Percentiles rank a stretch among this genome's conserved stretches.
Evolutionary conservation across 768 basidiomycete species (phyloP).

Genomic region (Botryobasidium botryosum): DNA sequence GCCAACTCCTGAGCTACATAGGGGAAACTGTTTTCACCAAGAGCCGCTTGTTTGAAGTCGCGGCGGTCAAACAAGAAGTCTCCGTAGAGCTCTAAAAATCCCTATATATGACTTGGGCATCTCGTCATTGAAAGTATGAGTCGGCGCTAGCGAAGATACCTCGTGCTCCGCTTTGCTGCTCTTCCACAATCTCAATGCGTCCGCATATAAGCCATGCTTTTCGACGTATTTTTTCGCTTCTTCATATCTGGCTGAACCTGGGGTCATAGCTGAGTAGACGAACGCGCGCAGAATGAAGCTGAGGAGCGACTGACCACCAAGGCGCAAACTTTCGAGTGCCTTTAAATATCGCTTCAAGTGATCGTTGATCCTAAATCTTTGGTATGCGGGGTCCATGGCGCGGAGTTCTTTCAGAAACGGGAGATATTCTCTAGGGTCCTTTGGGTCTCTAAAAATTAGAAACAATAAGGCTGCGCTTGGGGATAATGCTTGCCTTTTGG

Average conservation of each 20-base stretch:
- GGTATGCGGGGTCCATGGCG: constrained; percentile 61
- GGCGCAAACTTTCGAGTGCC: constrained; percentile 56
- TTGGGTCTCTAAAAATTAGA: constrained; percentile 4
- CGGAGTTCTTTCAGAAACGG: constrained; percentile 89
- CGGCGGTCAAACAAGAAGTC: constrained; percentile 75
- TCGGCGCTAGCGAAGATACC: too few species aligned
- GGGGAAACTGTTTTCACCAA: constrained; percentile 30
- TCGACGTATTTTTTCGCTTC: constrained; percentile 72
- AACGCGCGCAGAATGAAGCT: not conserved
- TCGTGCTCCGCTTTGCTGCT: constrained; percentile 39
- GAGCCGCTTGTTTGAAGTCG: constrained; percentile 69
- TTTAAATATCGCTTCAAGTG: constrained; percentile 60
- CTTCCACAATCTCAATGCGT: constrained; percentile 60
- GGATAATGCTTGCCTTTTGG: constrained; percentile 50
- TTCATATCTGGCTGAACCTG: constrained; percentile 54
- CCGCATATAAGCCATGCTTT: constrained; percentile 52
- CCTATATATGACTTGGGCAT: constrained; percentile 22
- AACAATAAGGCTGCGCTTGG: not conserved
- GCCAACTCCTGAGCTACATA: constrained; percentile 5
- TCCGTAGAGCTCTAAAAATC: constrained; percentile 58
- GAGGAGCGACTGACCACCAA: constrained; percentile 37
- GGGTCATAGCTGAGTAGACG: too few species aligned
- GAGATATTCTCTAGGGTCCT: constrained; percentile 97
- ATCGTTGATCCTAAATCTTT: constrained; percentile 84
- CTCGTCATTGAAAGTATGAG: not conserved